Base-by-base conservation (phyloP, 306 rosid species). In the Cicer judaicum region DNA sequence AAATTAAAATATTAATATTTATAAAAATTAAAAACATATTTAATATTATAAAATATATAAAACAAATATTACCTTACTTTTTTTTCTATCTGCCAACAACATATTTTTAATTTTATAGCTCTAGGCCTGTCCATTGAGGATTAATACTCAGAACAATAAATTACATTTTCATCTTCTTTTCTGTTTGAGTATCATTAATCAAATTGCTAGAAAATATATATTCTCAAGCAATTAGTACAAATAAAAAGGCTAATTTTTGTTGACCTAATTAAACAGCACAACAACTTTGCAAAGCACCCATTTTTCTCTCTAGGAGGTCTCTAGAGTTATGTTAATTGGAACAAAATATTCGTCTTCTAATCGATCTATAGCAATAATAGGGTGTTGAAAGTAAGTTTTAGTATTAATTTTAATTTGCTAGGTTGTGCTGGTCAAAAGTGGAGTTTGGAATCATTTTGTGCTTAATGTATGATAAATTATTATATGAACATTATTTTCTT, bases 361-460 rank as follows among this genome's bases (percentile, higher is more conserved):
- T 73, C 52, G 4, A 24, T 24, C 34, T 69, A 63, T 70, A n/a
- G 86, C 83, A 84, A 84, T 91, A 79, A 86, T 83, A 80, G 83
- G 83, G 46, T 11, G 56, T 89, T 83, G 84, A 85, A 84, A 48
- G 78, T 68, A n/a, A 68, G 24, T 76, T 55, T 72, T 24, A 42
- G 50, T 48, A 57, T 47, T 52, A 62, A 76, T 64, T 29, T n/a
- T 70, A 24, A 24, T 24, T 24, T 65, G 71, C 50, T 5, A 73
- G 77, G 59, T 79, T 75, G 86, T 86, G 80, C 44, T 78, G 87
- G 94, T 89, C 88, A 85, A 91, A 88, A 88, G 84, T 69, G 70
- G 87, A 50, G 79, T 72, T 77, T 68, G 85, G 97, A 86, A 89
- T 87, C 88, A 84, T 85, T 72, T 75, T 78, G 70, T 8, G 82